These are phyloP conservation scores for Discostella stelligeroides DNA, from an alignment of 108 stramenopile genomes.

Conservation along the genomic window DNA sequence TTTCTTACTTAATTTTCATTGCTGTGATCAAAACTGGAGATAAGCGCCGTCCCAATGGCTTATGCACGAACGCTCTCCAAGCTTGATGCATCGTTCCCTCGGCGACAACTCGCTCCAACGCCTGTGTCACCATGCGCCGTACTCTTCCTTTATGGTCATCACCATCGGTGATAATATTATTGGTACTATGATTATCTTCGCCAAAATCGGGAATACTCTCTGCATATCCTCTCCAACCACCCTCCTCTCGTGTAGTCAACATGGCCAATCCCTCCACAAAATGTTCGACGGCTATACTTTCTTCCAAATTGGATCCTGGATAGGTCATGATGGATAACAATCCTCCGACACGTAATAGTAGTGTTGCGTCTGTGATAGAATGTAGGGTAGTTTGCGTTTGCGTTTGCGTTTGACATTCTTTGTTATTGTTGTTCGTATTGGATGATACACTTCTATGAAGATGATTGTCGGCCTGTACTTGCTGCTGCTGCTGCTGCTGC, in stretches of 20 bases:
- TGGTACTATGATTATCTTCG: too few relatives aligned
- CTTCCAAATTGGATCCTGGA: conserved; percentile 64
- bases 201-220: conserved; percentile 34
- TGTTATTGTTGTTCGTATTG: conserved; percentile 32
- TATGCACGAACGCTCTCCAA: conserved; percentile 69
- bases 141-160: conserved; percentile 7
- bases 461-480: too few relatives aligned
- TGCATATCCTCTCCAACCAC: conserved; percentile 67
- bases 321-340: conserved; percentile 80
- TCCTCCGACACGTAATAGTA: conserved; percentile 71
- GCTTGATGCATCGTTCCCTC: conserved; percentile 52
- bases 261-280: conserved; percentile 80
- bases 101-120: conserved; percentile 49
- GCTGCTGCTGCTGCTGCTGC: too few relatives aligned
- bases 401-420: conserved; percentile 60
- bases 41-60: conserved; percentile 63
- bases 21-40: conserved; percentile 74
- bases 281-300: conserved; percentile 63
- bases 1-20: conserved; percentile 70
- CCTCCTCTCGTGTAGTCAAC: conserved; percentile 56
- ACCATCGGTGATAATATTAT: too few relatives aligned
- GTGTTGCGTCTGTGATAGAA: conserved; percentile 70
- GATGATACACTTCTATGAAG: too few relatives aligned
- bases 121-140: conserved; percentile 30
- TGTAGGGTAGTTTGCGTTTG: conserved; percentile 61